Evolutionary conservation across 2,329 filamentous ascomycete species (phyloP).

Genomic region (Xylaria hypoxylon): DNA sequence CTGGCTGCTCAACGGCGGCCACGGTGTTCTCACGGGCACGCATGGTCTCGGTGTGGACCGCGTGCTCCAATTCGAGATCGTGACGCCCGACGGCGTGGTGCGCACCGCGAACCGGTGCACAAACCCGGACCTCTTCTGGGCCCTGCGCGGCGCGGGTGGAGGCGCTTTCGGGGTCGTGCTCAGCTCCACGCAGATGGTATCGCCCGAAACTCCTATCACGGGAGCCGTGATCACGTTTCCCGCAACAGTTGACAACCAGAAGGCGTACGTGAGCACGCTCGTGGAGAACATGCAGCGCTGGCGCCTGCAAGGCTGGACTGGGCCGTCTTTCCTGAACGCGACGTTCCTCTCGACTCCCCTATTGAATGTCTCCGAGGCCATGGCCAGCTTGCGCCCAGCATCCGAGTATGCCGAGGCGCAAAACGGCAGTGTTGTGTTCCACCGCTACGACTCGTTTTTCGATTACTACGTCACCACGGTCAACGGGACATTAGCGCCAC

Average conservation of each 20-base stretch:
- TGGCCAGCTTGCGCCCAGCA: too few relatives aligned
- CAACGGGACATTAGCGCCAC: too few relatives aligned
- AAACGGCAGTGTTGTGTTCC: too few relatives aligned
- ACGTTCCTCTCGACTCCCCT: too few relatives aligned
- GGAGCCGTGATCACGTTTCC: background rate
- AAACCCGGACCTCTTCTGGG: conserved; percentile 72
- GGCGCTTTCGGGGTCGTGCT: conserved; percentile 69
- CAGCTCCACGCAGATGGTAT: conserved; percentile 23
- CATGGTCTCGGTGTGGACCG: conserved; percentile 68
- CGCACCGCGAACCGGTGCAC: background rate
- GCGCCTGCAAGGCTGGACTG: too few relatives aligned
- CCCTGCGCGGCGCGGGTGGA: conserved; percentile 68
- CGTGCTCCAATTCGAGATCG: conserved; percentile 13
- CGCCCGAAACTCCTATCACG: background rate
- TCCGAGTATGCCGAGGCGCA: too few relatives aligned
- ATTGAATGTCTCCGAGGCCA: too few relatives aligned
- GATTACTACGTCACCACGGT: too few relatives aligned
- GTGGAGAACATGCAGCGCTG: too few relatives aligned
- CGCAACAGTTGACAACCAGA: background rate
- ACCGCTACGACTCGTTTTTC: too few relatives aligned
- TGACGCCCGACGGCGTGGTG: conserved; percentile 3
- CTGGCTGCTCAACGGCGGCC: conserved; percentile 62
- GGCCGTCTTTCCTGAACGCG: background rate
- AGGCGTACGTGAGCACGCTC: too few relatives aligned
- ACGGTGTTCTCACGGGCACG: conserved; percentile 61